Evolutionary conservation across 2,329 filamentous ascomycete genomes (phyloP).

Genomic region (Harringtonia aguacate): DNA sequence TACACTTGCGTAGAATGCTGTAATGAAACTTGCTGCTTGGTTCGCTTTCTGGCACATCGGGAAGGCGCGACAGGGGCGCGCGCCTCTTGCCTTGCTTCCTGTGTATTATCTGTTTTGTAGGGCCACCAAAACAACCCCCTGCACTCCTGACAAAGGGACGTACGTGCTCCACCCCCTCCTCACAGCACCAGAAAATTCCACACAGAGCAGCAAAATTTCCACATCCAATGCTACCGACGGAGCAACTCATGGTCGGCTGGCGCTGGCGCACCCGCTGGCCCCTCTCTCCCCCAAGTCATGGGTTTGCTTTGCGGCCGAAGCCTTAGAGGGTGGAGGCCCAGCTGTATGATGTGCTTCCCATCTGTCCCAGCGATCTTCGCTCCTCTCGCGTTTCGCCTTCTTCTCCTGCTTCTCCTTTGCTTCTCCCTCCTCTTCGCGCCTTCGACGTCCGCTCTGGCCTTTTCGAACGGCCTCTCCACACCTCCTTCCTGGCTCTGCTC

Average conservation of each 20-base stretch:
- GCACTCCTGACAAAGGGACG: conserved; percentile 1
- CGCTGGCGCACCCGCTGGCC: no score
- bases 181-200: background rate
- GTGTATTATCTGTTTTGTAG: no score
- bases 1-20: no score
- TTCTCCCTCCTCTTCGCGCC: background rate
- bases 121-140: no score
- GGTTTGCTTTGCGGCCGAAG: no score
- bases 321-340: no score
- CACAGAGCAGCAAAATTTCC: no score
- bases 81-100: conserved; percentile 5
- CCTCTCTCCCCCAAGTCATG: no score
- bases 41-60: conserved; percentile 7
- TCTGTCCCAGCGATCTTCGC: background rate
- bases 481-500: background rate
- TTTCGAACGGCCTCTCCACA: background rate
- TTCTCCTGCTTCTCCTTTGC: background rate
- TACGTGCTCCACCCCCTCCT: background rate
- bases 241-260: no score
- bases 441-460: background rate
- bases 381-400: background rate
- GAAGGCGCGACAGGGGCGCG: conserved; percentile 9
- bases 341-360: background rate
- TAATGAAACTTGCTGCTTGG: conserved; percentile 6
- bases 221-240: no score